Conservation (phyloP, 768 basidiomycete genomes). For the Mycena rosella region DNA sequence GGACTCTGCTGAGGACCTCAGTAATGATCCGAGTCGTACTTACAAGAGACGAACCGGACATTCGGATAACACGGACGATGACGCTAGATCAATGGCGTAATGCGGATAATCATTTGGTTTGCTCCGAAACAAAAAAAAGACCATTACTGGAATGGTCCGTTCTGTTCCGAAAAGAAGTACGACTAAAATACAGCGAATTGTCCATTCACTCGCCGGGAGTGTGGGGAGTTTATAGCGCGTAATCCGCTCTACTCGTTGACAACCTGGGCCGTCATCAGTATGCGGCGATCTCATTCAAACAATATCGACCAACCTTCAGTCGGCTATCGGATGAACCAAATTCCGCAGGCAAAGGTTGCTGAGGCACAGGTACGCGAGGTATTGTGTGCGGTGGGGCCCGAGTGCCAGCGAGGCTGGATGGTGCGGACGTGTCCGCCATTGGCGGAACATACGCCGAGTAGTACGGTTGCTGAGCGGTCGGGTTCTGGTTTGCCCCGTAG, state of each 20-base stretch:
- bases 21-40: too few relatives aligned
- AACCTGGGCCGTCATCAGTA: conserved; percentile 20
- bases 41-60: too few relatives aligned
- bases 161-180: too few relatives aligned
- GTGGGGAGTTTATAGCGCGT: neutral
- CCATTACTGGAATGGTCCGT: too few relatives aligned
- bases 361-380: conserved; percentile 33
- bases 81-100: too few relatives aligned
- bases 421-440: conserved; percentile 15
- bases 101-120: too few relatives aligned
- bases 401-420: neutral
- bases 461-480: conserved; percentile 7
- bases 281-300: too few relatives aligned
- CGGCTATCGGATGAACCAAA: conserved; percentile 26
- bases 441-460: conserved; percentile 28
- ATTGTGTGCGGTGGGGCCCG: conserved; percentile 23
- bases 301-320: conserved; percentile 17
- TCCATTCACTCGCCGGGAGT: conserved; percentile 31
- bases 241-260: conserved; percentile 23
- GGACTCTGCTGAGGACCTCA: too few relatives aligned
- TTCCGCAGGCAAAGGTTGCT: conserved; percentile 21
- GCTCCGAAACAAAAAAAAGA: too few relatives aligned
- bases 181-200: conserved; percentile 23
- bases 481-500: conserved; percentile 13
- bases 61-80: too few relatives aligned